phyloP scores from a whole-genome alignment of 2,329 filamentous ascomycete genomes.

The Gnomoniopsis smithogilvyi region DNA sequence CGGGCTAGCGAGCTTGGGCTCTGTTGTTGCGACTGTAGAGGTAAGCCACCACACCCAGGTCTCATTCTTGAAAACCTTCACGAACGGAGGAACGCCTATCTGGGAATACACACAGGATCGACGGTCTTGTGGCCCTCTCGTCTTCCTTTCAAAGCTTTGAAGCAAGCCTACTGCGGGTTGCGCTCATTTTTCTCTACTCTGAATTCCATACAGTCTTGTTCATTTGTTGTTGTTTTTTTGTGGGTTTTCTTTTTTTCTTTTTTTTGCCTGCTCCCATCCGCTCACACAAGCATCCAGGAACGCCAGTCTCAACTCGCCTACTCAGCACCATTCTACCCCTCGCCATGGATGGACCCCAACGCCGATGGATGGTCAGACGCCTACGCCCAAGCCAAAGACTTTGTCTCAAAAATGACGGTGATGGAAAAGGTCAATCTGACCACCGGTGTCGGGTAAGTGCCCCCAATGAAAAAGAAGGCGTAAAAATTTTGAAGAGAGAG shows the following conservation, averaged over 20 bases:
- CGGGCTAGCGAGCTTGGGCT: constrained; percentile 22
- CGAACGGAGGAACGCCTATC: too few relatives aligned
- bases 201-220: background rate
- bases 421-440: constrained; percentile 93
- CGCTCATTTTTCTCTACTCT: background rate
- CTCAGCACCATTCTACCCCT: constrained; percentile 71
- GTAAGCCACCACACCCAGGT: constrained; percentile 4
- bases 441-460: constrained; percentile 75
- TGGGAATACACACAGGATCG: background rate
- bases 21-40: constrained; percentile 19
- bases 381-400: constrained; percentile 70
- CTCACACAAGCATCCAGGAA: constrained; percentile 24
- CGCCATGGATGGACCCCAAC: constrained; percentile 77
- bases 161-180: too few relatives aligned
- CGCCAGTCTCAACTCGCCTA: constrained; percentile 28
- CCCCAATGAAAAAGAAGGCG: background rate
- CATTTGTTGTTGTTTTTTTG: background rate
- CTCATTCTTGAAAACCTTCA: too few relatives aligned
- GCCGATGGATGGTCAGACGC: constrained; percentile 72
- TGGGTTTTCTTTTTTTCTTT: background rate
- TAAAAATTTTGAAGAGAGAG: background rate
- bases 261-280: background rate
- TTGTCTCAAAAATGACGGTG: constrained; percentile 80
- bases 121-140: too few relatives aligned
- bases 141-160: too few relatives aligned